Evolutionary conservation across 2,329 filamentous ascomycete species (phyloP).

Genomic region (Fonsecaea erecta): DNA sequence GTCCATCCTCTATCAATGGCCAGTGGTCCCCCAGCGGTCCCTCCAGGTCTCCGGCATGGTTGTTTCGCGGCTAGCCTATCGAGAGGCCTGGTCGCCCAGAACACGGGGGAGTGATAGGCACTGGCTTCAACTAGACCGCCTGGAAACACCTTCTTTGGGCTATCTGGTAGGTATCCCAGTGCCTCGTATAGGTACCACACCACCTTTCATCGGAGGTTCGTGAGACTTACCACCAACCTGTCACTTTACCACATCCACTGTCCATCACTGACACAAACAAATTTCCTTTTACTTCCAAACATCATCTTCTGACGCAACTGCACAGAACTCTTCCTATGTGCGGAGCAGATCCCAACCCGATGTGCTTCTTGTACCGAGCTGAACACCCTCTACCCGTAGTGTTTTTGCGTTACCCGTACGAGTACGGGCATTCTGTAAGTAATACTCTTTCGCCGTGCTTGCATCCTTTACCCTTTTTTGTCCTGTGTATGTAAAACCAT

Average conservation of each 20-base stretch:
- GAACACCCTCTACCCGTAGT: not conserved
- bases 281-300: slow-evolving; percentile 2
- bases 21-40: slow-evolving; percentile 7
- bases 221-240: slow-evolving; percentile 15
- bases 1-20: slow-evolving; percentile 6
- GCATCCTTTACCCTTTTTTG: slow-evolving; percentile 7
- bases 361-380: not conserved
- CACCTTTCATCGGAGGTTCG: not conserved
- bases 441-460: slow-evolving; percentile 6
- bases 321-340: not conserved
- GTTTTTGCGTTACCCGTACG: slow-evolving; percentile 21
- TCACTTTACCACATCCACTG: slow-evolving; percentile 4
- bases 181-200: not conserved
- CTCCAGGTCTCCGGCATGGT: slow-evolving; percentile 8
- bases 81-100: not conserved
- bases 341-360: not conserved
- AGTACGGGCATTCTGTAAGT: slow-evolving; percentile 16
- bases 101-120: not conserved
- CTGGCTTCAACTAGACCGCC: not conserved
- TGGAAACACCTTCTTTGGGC: too few species aligned
- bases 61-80: slow-evolving; percentile 21
- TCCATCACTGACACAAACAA: slow-evolving; percentile 8
- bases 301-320: not conserved
- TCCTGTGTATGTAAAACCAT: slow-evolving; percentile 17
- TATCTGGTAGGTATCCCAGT: too few species aligned